Base-by-base conservation (phyloP, 1,284 basidiomycete species). In the Boletus sp. region DNA sequence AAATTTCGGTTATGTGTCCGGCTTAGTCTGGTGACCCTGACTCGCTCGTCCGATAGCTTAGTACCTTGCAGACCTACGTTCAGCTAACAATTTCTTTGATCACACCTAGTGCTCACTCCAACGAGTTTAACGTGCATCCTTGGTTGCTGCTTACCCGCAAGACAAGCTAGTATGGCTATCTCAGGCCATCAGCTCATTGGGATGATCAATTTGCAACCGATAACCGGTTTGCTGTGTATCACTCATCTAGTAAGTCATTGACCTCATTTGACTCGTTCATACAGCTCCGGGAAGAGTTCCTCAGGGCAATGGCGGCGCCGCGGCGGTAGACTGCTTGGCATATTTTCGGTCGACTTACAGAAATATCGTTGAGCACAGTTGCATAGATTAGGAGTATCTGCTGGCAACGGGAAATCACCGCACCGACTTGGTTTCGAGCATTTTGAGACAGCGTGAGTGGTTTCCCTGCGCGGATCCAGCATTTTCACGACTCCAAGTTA, bases 1-100 rank as follows among this genome's bases (percentile, higher is more conserved):
- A 74, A 69, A 20, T 64, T 74, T 72, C 58, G 29, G 37, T 58
- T 27, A 45, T 45, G 39, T 4, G 41, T 42, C 20, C n/a, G 39
- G 39, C 18, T 41, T 9, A 6, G 41, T 42, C 20, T 20, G 18
- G 20, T 7, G 39, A 33, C 33, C 33, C 5, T 7, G 39, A 33
- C 33, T 12, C 12, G 33, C 33, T 3, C 31, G 31, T 31, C 8
- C 31, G 29, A 29, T 29, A 29, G 7, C 5, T 29, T 29, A 29
- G 29, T 24, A 24, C 24, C 29, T 29, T 29, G 29, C 29, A 29
- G 29, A 29, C 31, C 31, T 31, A 12, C 31, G 9, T 0, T 33
- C 11, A 3, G 12, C 33, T 33, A 12, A 12, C 31, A 4, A 12
- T 33, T 33, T 33, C 31, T 12, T 20, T 9, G 13, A 20, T 41